phyloP scores from a whole-genome alignment of 2,329 filamentous ascomycete species.

The Ophiobolus disseminans region DNA sequence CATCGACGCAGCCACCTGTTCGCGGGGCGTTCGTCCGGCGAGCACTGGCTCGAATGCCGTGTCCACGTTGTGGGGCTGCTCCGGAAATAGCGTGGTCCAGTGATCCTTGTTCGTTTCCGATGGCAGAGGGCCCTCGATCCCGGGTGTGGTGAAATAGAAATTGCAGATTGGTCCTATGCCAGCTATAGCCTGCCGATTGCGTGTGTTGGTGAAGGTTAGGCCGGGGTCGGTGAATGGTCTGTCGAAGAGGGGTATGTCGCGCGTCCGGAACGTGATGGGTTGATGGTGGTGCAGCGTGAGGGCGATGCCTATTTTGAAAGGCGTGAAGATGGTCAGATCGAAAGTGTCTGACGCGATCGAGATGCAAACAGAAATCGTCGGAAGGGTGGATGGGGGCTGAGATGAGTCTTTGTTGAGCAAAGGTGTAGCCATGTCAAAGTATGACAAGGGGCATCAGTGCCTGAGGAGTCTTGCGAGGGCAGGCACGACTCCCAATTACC shows the following conservation, averaged over 20 bases:
- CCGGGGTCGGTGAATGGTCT: background rate
- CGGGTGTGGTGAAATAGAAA: too few relatives aligned
- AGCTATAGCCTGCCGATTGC: background rate
- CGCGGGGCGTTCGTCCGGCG: too few relatives aligned
- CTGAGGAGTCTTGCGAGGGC: too few relatives aligned
- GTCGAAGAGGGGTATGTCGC: background rate
- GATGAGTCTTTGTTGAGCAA: background rate
- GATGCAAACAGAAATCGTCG: background rate
- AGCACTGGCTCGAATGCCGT: background rate
- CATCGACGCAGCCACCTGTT: background rate
- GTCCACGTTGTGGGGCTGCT: background rate
- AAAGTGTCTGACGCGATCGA: background rate
- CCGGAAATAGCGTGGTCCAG: background rate
- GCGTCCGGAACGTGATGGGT: background rate
- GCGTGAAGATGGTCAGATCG: background rate
- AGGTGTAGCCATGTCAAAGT: background rate
- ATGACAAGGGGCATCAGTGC: constrained; percentile 1
- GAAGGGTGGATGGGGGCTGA: background rate
- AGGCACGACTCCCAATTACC: too few relatives aligned
- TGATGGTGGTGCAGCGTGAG: background rate
- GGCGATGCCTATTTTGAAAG: background rate
- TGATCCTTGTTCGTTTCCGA: background rate
- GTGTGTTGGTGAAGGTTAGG: background rate
- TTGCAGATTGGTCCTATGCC: too few relatives aligned
- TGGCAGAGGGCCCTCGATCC: background rate